A percentile compares a stretch with the other conserved stretches of the same genome.
Conservation (phyloP, 2,329 filamentous ascomycete species). For the Tricladium varicosporioides region DNA sequence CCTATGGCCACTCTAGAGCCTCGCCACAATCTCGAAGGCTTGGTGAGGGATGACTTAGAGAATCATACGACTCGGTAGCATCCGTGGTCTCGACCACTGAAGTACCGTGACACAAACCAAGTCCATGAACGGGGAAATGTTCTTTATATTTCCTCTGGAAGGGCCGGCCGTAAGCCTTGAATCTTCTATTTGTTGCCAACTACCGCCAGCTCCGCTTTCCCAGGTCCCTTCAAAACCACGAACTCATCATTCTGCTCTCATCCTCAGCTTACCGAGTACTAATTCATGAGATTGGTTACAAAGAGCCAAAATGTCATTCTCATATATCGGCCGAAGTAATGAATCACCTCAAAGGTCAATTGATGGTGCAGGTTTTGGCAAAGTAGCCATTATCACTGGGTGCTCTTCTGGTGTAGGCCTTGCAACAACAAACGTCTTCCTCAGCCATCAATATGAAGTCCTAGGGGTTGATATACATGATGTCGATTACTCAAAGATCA, state of each 20-base stretch:
- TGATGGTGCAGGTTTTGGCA: conserved; percentile 2
- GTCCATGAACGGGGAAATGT: not conserved
- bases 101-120: not conserved
- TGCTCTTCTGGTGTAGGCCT: conserved; percentile 37
- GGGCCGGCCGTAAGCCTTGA: not conserved
- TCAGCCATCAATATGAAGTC: conserved; percentile 33
- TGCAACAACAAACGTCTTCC: conserved; percentile 34
- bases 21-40: not conserved
- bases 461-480: conserved; percentile 33
- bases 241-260: no score
- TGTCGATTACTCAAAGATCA: conserved; percentile 33
- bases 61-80: not conserved
- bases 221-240: not conserved
- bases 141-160: not conserved
- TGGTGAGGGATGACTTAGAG: not conserved
- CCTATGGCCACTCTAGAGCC: not conserved
- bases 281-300: not conserved
- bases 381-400: conserved; percentile 34
- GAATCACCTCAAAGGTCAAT: not conserved
- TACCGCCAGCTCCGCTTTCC: not conserved
- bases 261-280: no score
- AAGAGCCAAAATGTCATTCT: not conserved
- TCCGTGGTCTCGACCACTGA: not conserved
- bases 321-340: not conserved
- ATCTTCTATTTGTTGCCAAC: not conserved